Evolutionary conservation across 192 early-diverging fungal species (phyloP).

Genomic region (Coemansia sp.): DNA sequence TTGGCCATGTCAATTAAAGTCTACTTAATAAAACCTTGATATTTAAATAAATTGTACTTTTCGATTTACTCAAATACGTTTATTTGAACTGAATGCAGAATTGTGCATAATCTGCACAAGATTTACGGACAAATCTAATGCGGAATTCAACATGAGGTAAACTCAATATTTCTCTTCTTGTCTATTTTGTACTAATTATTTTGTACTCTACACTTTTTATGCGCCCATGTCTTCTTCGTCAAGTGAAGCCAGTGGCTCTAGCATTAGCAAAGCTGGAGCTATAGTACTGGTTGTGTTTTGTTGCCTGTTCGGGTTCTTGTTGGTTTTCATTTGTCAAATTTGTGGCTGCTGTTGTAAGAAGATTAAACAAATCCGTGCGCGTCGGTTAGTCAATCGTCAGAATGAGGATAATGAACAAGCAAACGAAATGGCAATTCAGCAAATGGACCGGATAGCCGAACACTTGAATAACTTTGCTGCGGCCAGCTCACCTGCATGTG

Average conservation of each 20-base stretch:
- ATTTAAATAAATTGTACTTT: neutral
- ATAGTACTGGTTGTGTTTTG: neutral
- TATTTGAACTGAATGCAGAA: neutral
- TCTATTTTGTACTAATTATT: neutral
- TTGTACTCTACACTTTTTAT: neutral
- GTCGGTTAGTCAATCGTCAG: neutral
- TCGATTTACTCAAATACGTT: neutral
- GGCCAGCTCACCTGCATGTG: neutral
- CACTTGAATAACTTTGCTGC: neutral
- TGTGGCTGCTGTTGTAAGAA: neutral
- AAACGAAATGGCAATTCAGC: too few species aligned
- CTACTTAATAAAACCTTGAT: too few species aligned
- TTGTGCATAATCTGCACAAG: neutral
- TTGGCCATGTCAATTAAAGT: neutral
- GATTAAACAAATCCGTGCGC: neutral
- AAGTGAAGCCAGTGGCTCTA: neutral
- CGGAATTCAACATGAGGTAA: neutral
- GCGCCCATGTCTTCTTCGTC: neutral
- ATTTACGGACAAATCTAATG: neutral
- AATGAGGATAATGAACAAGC: neutral
- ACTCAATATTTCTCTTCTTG: neutral
- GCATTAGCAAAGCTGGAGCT: neutral
- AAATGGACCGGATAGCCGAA: neutral
- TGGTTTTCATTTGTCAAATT: neutral
- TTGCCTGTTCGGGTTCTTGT: neutral